Evolutionary conservation across 2,329 filamentous ascomycete genomes (phyloP), one percentile per base, ranked within the genome.

Genomic region (Neofusicoccum cordaticola): DNA sequence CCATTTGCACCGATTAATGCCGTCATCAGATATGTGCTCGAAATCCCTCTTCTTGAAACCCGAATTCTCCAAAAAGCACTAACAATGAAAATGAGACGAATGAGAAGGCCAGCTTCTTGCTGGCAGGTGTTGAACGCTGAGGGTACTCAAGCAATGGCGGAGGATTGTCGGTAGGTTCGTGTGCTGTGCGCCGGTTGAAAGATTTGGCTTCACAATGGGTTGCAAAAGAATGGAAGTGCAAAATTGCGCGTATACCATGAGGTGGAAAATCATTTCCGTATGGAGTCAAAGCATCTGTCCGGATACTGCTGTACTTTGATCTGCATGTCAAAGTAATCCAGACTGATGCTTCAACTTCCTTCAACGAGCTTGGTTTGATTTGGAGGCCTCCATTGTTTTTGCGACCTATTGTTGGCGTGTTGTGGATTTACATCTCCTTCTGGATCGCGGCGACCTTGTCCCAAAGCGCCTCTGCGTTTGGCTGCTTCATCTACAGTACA

Each of bases 401-500:
- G 12, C 5, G 22, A 9, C 12, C n/a, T 44, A 15, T 7, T 13
- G 34, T 19, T 19, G 22, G 12, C 6, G 11, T 13, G 11, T 12
- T 15, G 3, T n/a, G 42, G 8, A 15, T 35, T 35, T 57, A 80
- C 73, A 81, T 75, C 34, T 71, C 69, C 63, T 74, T 67, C 68
- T 80, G 76, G 22, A 83, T 66, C 42, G 77, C 76, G 15, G 69
- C 68, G 64, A 84, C 78, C 62, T 77, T 75, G 37, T 77, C 73
- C 68, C 81, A 83, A 19, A 84, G 75, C 65, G 83, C 81, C 57
- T 78, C 76, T 19, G 82, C 77, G 48, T 77, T 74, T 41, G 81
- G 68, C 62, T 72, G 71, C 77, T 71, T 80, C 75, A 74, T 75
- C 82, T 75, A 71, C 73, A 53, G 73, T 74, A 31, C 52, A 9